These are phyloP conservation scores for Quercus phellos DNA, from an alignment of 331 rosid genomes.

Conservation along the genomic window DNA sequence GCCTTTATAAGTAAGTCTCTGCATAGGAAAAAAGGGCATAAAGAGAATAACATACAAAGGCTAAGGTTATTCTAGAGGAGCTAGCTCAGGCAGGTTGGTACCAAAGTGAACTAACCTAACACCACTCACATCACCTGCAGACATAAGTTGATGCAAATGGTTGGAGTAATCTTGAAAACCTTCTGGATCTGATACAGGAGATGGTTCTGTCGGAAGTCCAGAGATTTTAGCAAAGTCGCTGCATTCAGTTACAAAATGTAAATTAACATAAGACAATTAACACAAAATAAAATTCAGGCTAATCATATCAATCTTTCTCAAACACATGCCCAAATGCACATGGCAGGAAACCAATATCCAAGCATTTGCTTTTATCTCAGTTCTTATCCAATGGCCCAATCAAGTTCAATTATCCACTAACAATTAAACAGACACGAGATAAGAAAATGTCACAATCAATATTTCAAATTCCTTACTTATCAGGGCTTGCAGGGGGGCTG, in stretches of 20 bases:
- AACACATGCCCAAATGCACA: conserved; percentile 19
- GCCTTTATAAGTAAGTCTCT: conserved; percentile 80
- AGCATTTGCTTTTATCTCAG: conserved; percentile 4
- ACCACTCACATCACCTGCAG: conserved; percentile 74
- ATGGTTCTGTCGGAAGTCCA: conserved; percentile 55
- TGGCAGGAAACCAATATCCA: conserved; percentile 12
- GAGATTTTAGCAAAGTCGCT: conserved; percentile 60
- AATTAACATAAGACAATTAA: conserved; percentile 10
- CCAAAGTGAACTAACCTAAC: conserved; percentile 65
- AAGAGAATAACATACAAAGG: conserved; percentile 9
- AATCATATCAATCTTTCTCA: conserved; percentile 4
- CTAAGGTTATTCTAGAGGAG: not conserved
- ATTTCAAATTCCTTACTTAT: conserved; percentile 56
- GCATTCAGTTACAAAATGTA: conserved; percentile 34
- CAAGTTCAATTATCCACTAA: not conserved
- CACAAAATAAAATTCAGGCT: not conserved
- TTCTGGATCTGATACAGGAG: conserved; percentile 52
- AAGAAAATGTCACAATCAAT: conserved; percentile 17
- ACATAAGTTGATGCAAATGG: conserved; percentile 76
- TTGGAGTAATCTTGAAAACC: conserved; percentile 50
- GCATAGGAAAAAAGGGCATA: conserved; percentile 26
- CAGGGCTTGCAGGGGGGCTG: conserved; percentile 93
- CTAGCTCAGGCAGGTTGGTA: conserved; percentile 18
- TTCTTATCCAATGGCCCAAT: not conserved
- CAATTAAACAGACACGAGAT: conserved; percentile 6